Conservation (phyloP, 192 early-diverging fungal genomes). For the Coemansia sp. region DNA sequence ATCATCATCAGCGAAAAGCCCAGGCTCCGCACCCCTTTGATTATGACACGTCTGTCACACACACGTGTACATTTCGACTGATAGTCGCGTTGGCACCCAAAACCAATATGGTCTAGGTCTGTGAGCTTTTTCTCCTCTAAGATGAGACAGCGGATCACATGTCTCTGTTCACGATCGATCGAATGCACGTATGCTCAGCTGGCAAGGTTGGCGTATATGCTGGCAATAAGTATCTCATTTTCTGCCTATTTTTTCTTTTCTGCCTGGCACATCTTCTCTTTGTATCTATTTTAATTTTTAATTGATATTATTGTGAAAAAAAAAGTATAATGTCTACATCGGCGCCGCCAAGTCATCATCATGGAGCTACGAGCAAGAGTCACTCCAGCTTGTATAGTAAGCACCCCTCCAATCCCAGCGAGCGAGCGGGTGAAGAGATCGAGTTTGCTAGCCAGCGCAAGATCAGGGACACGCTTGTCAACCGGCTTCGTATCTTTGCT, state of each 20-base stretch:
- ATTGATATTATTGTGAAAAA: not conserved
- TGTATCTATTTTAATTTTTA: not conserved
- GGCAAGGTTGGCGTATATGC: not conserved
- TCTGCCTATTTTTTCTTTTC: not conserved
- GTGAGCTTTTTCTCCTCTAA: not conserved
- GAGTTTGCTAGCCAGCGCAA: constrained; percentile 44
- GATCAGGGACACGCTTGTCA: constrained; percentile 38
- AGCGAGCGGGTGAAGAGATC: constrained; percentile 47
- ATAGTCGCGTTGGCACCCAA: not conserved
- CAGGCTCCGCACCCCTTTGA: not conserved
- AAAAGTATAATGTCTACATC: constrained; percentile 16
- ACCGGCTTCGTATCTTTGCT: constrained; percentile 42
- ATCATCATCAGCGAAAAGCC: not conserved
- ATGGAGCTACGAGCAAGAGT: constrained; percentile 5
- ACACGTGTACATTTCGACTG: not conserved
- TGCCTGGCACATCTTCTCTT: not conserved
- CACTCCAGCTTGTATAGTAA: constrained; percentile 23
- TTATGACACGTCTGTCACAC: not conserved
- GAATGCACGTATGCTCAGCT: not conserved
- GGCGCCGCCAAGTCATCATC: constrained; percentile 1
- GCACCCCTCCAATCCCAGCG: constrained; percentile 13
- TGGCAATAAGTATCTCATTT: not conserved
- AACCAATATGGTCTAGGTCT: not conserved
- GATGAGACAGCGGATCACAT: not conserved
- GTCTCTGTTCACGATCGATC: not conserved